Evolutionary conservation across 352 stramenopile genomes (phyloP).

Genomic region (Pythium grandisporangium): DNA sequence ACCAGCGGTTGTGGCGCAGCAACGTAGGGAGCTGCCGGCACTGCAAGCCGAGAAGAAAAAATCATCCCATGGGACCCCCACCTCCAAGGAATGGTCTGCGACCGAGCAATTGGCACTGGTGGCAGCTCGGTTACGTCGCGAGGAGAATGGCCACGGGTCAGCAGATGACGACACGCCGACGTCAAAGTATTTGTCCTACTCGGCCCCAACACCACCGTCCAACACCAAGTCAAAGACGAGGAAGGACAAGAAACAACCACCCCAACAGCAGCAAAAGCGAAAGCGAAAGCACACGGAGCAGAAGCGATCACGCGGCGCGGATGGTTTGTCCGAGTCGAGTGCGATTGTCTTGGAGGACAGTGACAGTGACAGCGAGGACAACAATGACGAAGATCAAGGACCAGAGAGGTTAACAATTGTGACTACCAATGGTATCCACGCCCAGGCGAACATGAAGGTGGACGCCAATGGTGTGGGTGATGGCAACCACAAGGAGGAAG

Average conservation of each 20-base stretch:
- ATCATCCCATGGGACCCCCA: too few relatives aligned
- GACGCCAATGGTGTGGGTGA: background rate
- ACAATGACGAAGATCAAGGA: constrained; percentile 12
- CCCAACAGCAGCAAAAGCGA: too few relatives aligned
- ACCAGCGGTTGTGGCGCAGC: too few relatives aligned
- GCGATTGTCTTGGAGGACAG: constrained; percentile 8
- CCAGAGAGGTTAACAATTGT: too few relatives aligned
- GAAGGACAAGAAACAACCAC: too few relatives aligned
- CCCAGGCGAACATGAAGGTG: background rate
- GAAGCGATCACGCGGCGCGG: too few relatives aligned
- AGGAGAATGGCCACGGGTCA: background rate
- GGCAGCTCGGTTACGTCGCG: background rate
- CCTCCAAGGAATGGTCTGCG: background rate
- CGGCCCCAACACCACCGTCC: too few relatives aligned
- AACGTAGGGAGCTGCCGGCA: too few relatives aligned
- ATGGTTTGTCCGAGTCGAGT: background rate
- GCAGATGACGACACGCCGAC: background rate
- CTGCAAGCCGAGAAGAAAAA: too few relatives aligned
- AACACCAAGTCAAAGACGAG: too few relatives aligned
- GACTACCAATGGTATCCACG: too few relatives aligned
- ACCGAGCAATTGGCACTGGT: background rate
- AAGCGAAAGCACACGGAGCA: too few relatives aligned
- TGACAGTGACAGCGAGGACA: constrained; percentile 17
- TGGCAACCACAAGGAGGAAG: constrained; percentile 10
- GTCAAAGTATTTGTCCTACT: background rate